Evolutionary conservation across 2,329 filamentous ascomycete species (phyloP).

Genomic region (Calonectria fujianensis): DNA sequence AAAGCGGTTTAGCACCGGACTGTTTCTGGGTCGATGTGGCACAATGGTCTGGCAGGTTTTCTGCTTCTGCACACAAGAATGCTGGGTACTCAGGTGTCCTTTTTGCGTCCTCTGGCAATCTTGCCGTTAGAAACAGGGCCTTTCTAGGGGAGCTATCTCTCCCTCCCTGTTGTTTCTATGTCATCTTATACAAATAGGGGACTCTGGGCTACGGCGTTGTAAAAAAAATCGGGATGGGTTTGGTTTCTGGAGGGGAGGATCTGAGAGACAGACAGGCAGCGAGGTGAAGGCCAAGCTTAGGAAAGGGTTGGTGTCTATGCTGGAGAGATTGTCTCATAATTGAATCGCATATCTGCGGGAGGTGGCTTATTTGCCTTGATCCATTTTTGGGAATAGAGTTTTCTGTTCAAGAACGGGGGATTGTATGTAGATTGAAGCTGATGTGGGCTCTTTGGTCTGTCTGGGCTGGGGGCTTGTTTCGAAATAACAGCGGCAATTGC

Average conservation of each 20-base stretch:
- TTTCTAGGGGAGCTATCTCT: not conserved
- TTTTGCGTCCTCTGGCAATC: constrained; percentile 23
- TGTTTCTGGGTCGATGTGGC: constrained; percentile 18
- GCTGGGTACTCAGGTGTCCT: constrained; percentile 35
- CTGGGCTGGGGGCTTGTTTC: not conserved
- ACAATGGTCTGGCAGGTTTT: constrained; percentile 24
- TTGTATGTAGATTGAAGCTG: constrained; percentile 25
- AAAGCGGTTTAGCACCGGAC: constrained; percentile 28
- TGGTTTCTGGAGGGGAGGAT: constrained; percentile 16
- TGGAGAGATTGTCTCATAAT: constrained; percentile 45
- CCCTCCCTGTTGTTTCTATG: constrained; percentile 16
- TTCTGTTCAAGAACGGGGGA: constrained; percentile 5
- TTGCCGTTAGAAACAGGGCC: constrained; percentile 15
- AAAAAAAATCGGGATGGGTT: constrained; percentile 38
- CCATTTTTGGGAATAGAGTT: constrained; percentile 14
- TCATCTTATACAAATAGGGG: constrained; percentile 14
- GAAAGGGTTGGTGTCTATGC: constrained; percentile 24
- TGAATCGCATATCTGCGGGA: constrained; percentile 34
- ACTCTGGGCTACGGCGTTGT: constrained; percentile 41
- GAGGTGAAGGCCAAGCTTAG: not conserved
- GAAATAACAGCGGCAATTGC: constrained; percentile 7
- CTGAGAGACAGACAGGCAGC: constrained; percentile 17
- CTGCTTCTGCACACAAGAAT: constrained; percentile 22
- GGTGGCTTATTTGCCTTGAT: constrained; percentile 27
- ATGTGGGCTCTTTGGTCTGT: not conserved